phyloP scores from a whole-genome alignment of 176 grass and related monocot genomes.

The Oryza punctata region DNA sequence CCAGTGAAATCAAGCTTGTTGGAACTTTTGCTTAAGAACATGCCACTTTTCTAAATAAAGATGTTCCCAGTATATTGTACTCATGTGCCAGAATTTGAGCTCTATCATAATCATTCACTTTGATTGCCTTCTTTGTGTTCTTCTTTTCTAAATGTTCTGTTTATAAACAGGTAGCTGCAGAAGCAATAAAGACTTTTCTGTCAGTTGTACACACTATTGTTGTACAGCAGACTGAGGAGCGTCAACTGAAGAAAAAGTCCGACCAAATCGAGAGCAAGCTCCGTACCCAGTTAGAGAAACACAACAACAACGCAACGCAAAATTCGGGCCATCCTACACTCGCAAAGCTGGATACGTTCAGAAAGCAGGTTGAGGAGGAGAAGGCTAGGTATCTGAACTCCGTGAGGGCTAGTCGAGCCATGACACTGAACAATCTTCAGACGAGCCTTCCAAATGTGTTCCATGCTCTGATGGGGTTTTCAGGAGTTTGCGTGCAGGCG shows the following conservation, averaged over 20 bases:
- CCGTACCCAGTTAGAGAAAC: constrained; percentile 60
- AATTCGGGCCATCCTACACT: constrained; percentile 34
- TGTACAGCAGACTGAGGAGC: constrained; percentile 76
- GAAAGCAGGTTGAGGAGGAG: constrained; percentile 80
- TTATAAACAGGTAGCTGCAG: constrained; percentile 74
- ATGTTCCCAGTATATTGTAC: constrained; percentile 14
- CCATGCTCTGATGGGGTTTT: constrained; percentile 80
- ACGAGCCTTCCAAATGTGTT: constrained; percentile 92
- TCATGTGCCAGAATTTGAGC: not conserved
- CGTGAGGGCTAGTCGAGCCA: constrained; percentile 67
- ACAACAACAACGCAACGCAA: constrained; percentile 46
- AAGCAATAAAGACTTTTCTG: constrained; percentile 81
- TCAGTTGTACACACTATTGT: constrained; percentile 74
- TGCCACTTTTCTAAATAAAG: not conserved
- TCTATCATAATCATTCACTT: constrained; percentile 26
- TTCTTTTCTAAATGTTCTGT: constrained; percentile 15
- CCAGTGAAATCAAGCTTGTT: constrained; percentile 21
- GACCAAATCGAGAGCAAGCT: constrained; percentile 59
- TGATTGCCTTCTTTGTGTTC: not conserved
- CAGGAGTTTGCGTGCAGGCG: constrained; percentile 59
- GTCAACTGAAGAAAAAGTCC: constrained; percentile 70
- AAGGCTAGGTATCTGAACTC: constrained; percentile 79
- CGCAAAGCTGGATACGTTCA: constrained; percentile 66
- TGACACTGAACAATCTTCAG: constrained; percentile 81
- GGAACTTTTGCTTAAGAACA: constrained; percentile 27